A percentile compares a stretch with the other conserved stretches of the same genome.
These are phyloP conservation scores for Tephrocybe sp. DNA, from an alignment of 768 basidiomycete species.

Conservation along the genomic window DNA sequence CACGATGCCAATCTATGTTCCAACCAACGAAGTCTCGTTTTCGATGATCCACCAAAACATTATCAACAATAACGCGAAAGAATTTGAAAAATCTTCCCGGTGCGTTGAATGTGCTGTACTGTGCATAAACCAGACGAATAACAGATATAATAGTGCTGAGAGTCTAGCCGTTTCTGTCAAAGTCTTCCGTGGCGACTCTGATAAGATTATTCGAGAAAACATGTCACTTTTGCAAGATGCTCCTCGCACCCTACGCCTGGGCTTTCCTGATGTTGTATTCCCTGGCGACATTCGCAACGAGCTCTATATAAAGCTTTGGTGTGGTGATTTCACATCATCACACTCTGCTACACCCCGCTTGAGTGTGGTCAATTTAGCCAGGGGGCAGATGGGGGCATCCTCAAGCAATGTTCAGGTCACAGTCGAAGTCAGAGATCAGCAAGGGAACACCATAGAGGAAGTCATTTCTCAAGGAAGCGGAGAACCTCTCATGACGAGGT, in stretches of 20 bases:
- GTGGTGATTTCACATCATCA: conserved; percentile 75
- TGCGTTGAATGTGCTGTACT: conserved; percentile 30
- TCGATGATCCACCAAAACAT: conserved; percentile 96
- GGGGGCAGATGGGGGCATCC: conserved; percentile 51
- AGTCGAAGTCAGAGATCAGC: conserved; percentile 78
- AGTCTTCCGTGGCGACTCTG: conserved; percentile 80
- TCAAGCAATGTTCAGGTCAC: conserved; percentile 84
- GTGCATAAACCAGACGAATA: not conserved
- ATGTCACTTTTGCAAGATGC: conserved; percentile 79
- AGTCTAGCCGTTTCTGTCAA: conserved; percentile 82
- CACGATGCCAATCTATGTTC: conserved; percentile 85
- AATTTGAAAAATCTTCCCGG: conserved; percentile 84
- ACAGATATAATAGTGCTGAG: conserved; percentile 63
- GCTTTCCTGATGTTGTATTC: conserved; percentile 95
- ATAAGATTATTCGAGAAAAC: conserved; percentile 78
- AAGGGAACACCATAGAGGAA: conserved; percentile 67
- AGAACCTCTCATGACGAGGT: conserved; percentile 77
- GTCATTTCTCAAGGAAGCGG: conserved; percentile 84
- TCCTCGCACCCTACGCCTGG: conserved; percentile 82
- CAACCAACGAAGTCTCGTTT: conserved; percentile 81
- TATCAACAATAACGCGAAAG: conserved; percentile 73
- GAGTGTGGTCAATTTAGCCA: conserved; percentile 62
- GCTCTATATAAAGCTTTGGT: conserved; percentile 95
- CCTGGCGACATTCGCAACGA: conserved; percentile 93
- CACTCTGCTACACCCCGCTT: conserved; percentile 49